Conservation (phyloP, 305 asterid species). For the Solanum aculeatissimum region DNA sequence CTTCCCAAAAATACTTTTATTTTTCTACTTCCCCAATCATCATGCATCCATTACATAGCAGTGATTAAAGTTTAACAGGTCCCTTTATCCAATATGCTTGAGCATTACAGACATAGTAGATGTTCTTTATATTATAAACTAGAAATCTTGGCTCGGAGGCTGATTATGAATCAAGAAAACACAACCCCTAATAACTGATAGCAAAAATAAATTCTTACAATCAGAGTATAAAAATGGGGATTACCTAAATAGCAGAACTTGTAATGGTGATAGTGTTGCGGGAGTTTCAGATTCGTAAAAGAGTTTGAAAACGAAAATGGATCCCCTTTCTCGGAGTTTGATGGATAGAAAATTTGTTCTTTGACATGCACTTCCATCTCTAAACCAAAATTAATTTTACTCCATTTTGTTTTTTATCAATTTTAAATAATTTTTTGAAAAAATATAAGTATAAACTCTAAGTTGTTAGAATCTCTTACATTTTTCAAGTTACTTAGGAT, state of each 20-base stretch:
- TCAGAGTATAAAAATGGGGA: background rate
- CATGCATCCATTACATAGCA: background rate
- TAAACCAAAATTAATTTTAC: background rate
- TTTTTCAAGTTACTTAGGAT: background rate
- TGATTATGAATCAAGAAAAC: no score
- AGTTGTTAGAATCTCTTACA: background rate
- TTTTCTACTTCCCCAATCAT: background rate
- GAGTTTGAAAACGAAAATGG: background rate
- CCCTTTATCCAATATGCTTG: background rate
- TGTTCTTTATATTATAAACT: no score
- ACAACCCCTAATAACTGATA: no score
- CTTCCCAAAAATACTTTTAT: no score
- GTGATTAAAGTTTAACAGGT: background rate
- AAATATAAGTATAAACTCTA: background rate
- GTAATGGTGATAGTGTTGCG: background rate
- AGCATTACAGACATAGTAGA: background rate
- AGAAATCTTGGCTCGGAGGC: no score
- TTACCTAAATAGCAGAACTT: background rate
- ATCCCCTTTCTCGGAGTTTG: background rate
- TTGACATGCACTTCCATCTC: background rate
- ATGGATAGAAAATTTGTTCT: background rate
- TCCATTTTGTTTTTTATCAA: background rate
- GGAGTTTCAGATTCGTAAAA: background rate
- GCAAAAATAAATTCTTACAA: background rate
- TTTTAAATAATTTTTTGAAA: background rate